phyloP scores from a whole-genome alignment of 2,329 filamentous ascomycete species.

The Trichocomaceae sp. region DNA sequence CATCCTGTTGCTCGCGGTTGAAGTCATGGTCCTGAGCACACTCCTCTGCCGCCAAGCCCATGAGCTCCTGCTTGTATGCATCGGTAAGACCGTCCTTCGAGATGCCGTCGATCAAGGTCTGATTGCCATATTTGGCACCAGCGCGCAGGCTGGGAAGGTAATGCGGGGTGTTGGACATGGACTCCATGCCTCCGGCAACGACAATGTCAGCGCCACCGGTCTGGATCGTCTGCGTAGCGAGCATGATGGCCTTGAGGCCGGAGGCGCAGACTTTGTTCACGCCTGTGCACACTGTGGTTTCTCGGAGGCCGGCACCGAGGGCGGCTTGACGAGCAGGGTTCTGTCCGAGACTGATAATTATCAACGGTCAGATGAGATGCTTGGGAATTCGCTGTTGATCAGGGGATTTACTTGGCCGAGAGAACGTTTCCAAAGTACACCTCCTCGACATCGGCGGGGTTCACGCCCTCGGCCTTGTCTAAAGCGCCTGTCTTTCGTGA shows the following conservation, averaged over 20 bases:
- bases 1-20: constrained; percentile 79
- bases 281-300: constrained; percentile 77
- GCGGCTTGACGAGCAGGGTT: constrained; percentile 94
- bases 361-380: constrained; percentile 16
- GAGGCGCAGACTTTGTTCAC: constrained; percentile 99
- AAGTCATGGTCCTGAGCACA: constrained; percentile 80
- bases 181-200: constrained; percentile 90
- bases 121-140: constrained; percentile 90
- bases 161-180: constrained; percentile 97
- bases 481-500: constrained; percentile 55
- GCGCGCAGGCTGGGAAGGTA: constrained; percentile 83
- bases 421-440: constrained; percentile 98
- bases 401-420: constrained; percentile 69
- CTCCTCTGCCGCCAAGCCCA: constrained; percentile 89
- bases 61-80: constrained; percentile 92
- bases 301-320: constrained; percentile 74
- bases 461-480: constrained; percentile 76
- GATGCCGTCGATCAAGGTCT: constrained; percentile 80
- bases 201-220: constrained; percentile 89
- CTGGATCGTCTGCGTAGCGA: constrained; percentile 95
- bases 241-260: constrained; percentile 84
- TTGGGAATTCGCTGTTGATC: constrained; percentile 6
- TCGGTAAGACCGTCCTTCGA: constrained; percentile 93
- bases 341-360: constrained; percentile 68
- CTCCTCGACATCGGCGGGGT: constrained; percentile 85